phyloP scores from a whole-genome alignment of 805 yeast species.

The Metschnikowia proteae region DNA sequence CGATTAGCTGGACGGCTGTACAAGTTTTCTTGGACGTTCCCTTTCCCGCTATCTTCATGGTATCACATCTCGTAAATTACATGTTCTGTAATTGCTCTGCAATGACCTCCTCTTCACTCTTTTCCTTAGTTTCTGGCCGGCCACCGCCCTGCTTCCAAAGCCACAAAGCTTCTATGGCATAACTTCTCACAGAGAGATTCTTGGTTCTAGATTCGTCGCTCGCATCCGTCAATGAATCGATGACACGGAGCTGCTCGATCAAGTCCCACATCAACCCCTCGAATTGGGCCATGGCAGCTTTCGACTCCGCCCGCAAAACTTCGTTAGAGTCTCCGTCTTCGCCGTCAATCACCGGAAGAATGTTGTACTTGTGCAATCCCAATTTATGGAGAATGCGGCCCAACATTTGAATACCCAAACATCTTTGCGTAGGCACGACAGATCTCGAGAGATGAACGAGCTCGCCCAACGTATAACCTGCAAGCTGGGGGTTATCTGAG shows the following conservation, averaged over 20 bases:
- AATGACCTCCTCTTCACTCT: constrained; percentile 27
- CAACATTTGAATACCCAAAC: constrained; percentile 78
- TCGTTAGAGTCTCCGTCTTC: constrained; percentile 31
- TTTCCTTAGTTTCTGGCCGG: constrained; percentile 13
- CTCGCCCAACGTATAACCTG: constrained; percentile 89
- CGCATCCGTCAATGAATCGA: constrained; percentile 64
- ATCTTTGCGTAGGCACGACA: constrained; percentile 76
- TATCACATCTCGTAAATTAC: constrained; percentile 8
- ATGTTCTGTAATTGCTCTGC: constrained; percentile 20
- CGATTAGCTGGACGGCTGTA: not conserved
- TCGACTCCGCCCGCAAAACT: constrained; percentile 36
- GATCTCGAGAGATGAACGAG: constrained; percentile 77
- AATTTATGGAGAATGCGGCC: constrained; percentile 85
- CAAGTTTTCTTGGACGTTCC: not conserved
- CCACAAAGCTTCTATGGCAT: constrained; percentile 90
- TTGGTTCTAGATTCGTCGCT: constrained; percentile 60
- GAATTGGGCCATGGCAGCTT: constrained; percentile 35
- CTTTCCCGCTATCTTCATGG: constrained; percentile 5
- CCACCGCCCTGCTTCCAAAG: constrained; percentile 66
- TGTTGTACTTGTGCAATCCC: constrained; percentile 57
- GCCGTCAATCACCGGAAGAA: constrained; percentile 43
- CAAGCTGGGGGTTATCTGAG: constrained; percentile 78
- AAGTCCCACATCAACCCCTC: constrained; percentile 67
- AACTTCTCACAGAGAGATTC: constrained; percentile 71
- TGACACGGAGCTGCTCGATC: constrained; percentile 55